Base-by-base conservation (phyloP, 2,329 filamentous ascomycete species). In the Trichoderma sp. region DNA sequence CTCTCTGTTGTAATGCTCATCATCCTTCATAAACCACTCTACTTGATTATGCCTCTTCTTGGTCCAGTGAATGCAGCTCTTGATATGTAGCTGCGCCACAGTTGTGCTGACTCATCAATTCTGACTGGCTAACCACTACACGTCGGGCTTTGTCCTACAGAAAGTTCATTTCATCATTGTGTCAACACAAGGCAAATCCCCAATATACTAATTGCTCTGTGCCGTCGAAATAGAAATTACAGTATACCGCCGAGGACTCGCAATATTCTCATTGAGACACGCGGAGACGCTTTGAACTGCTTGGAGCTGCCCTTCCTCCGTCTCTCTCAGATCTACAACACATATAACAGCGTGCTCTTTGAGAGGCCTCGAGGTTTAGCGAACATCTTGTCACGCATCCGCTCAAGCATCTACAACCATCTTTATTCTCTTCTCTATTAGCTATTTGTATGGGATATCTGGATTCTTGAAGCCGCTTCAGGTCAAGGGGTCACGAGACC, bases 81-180 rank as follows among this genome's bases (percentile, higher is more conserved):
- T n/a, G 5, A 32, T 34, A 7, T 34, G 24, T 43, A 36, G 3
- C 69, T 71, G 69, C 61, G 71, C 72, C 73, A 77, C 69, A 71
- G 26, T 11, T 68, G 66, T 81, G 43, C 76, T 74, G 71, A 74
- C 71, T 74, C 74, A 74, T 74, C 74, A 43, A 4, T 7, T 24
- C 34, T 43, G 56, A n/a, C 39, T 61, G 14, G 34, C 58, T 43
- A 68, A 68, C 36, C 70, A 51, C 39, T 64, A 68, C 58, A 71
- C 63, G 47, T 47, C 30, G 21, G 43, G 43, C 21, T 51, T 69
- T 57, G 64, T 66, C 36, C 34, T 66, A 43, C 34, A 51, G n/a
- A 57, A 43, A 28, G n/a, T 30, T 58, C 51, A 67, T 36, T 62
- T 32, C 67, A 70, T 62, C 67, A 70, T 28, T 70, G 67, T 30